Evolutionary conservation across 1,284 basidiomycete genomes (phyloP), one percentile per base, ranked within the genome.

Genomic region (Meripilus lineatus): DNA sequence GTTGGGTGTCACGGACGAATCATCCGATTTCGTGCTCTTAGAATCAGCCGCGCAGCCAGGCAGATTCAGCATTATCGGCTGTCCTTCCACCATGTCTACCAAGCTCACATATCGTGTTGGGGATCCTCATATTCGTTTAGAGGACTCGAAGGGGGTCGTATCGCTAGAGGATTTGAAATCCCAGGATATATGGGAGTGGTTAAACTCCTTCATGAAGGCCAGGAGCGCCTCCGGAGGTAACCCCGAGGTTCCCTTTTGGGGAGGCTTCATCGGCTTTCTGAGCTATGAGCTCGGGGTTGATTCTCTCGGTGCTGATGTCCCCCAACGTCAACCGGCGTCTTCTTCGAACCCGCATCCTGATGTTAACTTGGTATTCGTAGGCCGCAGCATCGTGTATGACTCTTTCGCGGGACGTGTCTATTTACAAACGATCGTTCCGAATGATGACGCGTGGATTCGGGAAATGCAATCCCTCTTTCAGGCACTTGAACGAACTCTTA

Each of bases 241-340:
- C 38, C 51, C 67, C 6, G 67, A 74, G 6, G 59, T 79, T 25
- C 86, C 86, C 0, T 89, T 89, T 57, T 89, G 87, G 85, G 87
- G 85, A 36, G 87, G 86, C 18, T 64, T 89, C 13, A 62, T 87
- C 20, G 86, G 86, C 5, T 77, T 74, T 47, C 62, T 89, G 39
- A 84, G 81, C 56, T 89, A 89, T 54, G 87, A 89, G 57, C 67
- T 87, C 11, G 86, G 86, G n/a, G 71, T 82, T 5, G 61, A 72
- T 28, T 68, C 74, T 2, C 61, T 87, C 4, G 5, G 13, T 11
- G 20, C 38, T 11, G 13, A 14, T 39, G 14, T 11, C 52, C 54
- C 15, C 47, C 61, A 24, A 55, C 64, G 21, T 56, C 46, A 36
- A 41, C n/a, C n/a, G n/a, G n/a, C n/a, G n/a, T n/a, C n/a, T n/a